These are phyloP conservation scores for Carex arenaria DNA, from an alignment of 202 grass and related monocot species.

Conservation along the genomic window DNA sequence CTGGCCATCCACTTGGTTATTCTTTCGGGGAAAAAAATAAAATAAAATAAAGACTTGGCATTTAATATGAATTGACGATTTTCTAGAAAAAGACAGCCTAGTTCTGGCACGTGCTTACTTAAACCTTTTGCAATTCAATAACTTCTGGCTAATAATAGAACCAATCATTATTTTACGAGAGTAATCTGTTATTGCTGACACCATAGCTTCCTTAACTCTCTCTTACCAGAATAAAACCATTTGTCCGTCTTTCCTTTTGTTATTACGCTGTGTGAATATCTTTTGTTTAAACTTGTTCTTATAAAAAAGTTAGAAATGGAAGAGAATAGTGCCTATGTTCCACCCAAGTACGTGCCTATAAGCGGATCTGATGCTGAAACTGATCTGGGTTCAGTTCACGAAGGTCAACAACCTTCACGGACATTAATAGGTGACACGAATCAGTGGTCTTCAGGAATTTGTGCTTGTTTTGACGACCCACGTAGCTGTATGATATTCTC, in stretches of 20 bases:
- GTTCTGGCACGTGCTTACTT: background rate
- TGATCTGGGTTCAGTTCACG: constrained; percentile 24
- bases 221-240: background rate
- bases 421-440: constrained; percentile 37
- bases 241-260: background rate
- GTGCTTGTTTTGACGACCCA: constrained; percentile 93
- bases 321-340: constrained; percentile 63
- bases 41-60: background rate
- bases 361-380: constrained; percentile 46
- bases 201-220: background rate
- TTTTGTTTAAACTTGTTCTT: background rate
- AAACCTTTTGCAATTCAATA: background rate
- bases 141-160: background rate
- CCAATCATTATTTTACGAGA: background rate
- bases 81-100: background rate
- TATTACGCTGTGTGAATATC: background rate
- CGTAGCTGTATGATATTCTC: constrained; percentile 83
- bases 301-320: constrained; percentile 40
- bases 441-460: constrained; percentile 95
- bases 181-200: background rate
- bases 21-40: background rate
- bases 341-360: constrained; percentile 73
- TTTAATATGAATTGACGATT: background rate
- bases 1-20: background rate
- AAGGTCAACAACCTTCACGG: constrained; percentile 11